Conservation (phyloP, 2,329 filamentous ascomycete genomes). For the Aspergillus novoparasiticus region DNA sequence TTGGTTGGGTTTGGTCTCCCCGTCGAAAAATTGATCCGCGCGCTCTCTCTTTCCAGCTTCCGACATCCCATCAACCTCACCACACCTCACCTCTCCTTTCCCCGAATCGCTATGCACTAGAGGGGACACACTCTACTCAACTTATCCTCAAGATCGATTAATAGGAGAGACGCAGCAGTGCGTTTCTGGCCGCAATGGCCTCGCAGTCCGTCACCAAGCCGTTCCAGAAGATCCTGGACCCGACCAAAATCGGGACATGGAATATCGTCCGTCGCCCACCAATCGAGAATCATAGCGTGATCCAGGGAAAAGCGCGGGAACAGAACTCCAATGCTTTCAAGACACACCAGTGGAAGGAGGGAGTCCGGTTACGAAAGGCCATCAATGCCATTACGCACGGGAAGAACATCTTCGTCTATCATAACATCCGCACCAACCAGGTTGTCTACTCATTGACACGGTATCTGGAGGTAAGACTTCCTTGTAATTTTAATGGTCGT, state of each 20-base stretch:
- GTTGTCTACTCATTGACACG: slow-evolving; percentile 64
- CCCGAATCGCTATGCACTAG: slow-evolving; percentile 24
- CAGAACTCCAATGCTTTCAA: slow-evolving; percentile 47
- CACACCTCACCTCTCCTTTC: slow-evolving; percentile 15
- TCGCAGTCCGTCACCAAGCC: slow-evolving; percentile 28
- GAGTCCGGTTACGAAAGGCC: slow-evolving; percentile 46
- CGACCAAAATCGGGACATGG: slow-evolving; percentile 42
- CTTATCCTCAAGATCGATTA: not conserved
- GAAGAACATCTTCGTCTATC: slow-evolving; percentile 64
- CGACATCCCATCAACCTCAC: slow-evolving; percentile 20
- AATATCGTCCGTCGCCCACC: slow-evolving; percentile 40
- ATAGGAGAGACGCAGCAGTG: slow-evolving; percentile 17
- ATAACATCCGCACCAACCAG: slow-evolving; percentile 64
- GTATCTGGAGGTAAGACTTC: slow-evolving; percentile 53
- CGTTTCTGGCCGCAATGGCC: slow-evolving; percentile 39
- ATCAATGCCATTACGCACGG: slow-evolving; percentile 54
- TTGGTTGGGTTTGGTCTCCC: slow-evolving; percentile 18
- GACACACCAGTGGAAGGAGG: slow-evolving; percentile 39
- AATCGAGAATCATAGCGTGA: slow-evolving; percentile 36
- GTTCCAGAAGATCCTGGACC: slow-evolving; percentile 41
- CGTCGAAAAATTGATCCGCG: slow-evolving; percentile 40
- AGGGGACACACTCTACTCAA: slow-evolving; percentile 12
- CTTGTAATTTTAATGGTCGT: not conserved
- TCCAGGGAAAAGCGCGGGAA: slow-evolving; percentile 46
- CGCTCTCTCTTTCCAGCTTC: slow-evolving; percentile 18